These are phyloP conservation scores for Kazachstania martiniae DNA, from an alignment of 805 yeast species.

Conservation along the genomic window DNA sequence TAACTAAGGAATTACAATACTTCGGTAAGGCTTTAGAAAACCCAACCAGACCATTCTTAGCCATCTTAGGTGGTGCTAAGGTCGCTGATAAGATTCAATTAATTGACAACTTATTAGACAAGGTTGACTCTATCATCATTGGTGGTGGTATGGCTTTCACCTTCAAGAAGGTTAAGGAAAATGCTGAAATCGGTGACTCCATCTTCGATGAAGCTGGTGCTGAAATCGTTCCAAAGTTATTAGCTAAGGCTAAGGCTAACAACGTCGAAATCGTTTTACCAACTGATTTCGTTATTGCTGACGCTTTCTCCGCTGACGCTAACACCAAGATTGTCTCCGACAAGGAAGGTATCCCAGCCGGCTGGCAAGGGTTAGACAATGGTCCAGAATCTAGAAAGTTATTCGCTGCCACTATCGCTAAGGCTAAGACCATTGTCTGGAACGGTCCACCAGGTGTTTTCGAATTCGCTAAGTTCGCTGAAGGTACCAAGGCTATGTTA, in stretches of 20 bases:
- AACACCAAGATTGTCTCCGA: slow-evolving; percentile 73
- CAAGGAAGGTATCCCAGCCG: slow-evolving; percentile 86
- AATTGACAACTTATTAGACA: slow-evolving; percentile 92
- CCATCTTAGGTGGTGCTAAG: slow-evolving; percentile 99
- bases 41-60: slow-evolving; percentile 97
- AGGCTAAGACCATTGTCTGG: slow-evolving; percentile 98
- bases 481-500: slow-evolving; percentile 84
- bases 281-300: slow-evolving; percentile 92
- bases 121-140: slow-evolving; percentile 86
- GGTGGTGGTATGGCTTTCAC: slow-evolving; percentile 99
- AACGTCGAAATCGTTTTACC: slow-evolving; percentile 90
- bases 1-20: slow-evolving; percentile 94
- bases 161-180: slow-evolving; percentile 85
- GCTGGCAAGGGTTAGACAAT: slow-evolving; percentile 91
- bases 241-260: slow-evolving; percentile 94
- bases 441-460: slow-evolving; percentile 99
- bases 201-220: slow-evolving; percentile 91
- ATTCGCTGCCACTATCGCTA: slow-evolving; percentile 71
- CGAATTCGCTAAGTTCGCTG: slow-evolving; percentile 87
- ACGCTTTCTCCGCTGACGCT: slow-evolving; percentile 88
- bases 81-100: slow-evolving; percentile 97
- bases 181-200: slow-evolving; percentile 83
- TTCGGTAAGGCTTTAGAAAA: slow-evolving; percentile 97
- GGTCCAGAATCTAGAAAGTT: slow-evolving; percentile 83
- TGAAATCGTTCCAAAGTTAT: slow-evolving; percentile 81